These are phyloP conservation scores for Plasmopara muralis DNA, from an alignment of 352 stramenopile species.

Conservation along the genomic window DNA sequence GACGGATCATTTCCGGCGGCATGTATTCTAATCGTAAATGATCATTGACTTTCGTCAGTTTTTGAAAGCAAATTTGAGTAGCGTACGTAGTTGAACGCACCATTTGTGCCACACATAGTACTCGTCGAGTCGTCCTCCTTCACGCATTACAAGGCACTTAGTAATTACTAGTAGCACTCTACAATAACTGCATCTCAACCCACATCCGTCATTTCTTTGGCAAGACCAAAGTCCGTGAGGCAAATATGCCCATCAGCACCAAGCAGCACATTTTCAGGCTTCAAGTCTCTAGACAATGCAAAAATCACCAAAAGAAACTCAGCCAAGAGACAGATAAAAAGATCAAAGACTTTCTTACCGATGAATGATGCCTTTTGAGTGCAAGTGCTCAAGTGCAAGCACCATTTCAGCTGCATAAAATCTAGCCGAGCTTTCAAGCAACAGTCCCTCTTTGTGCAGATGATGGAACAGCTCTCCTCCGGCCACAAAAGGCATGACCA, in stretches of 20 bases:
- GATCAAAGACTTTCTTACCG: slow-evolving; percentile 20
- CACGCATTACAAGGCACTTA: slow-evolving; percentile 7
- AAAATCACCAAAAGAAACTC: slow-evolving; percentile 2
- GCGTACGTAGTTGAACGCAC: slow-evolving; percentile 16
- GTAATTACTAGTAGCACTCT: slow-evolving; percentile 7
- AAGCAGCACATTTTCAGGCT: slow-evolving; percentile 81
- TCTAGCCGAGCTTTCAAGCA: slow-evolving; percentile 62
- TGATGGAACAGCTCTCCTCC: slow-evolving; percentile 69
- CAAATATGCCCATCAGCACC: slow-evolving; percentile 78
- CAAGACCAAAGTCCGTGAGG: slow-evolving; percentile 81
- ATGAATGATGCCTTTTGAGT: slow-evolving; percentile 74
- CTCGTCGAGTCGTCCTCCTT: slow-evolving; percentile 69
- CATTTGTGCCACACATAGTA: slow-evolving; percentile 80
- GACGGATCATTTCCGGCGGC: slow-evolving; percentile 81
- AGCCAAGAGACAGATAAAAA: background rate
- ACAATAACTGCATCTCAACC: slow-evolving; percentile 2
- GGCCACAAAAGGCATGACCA: slow-evolving; percentile 75
- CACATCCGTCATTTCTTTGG: slow-evolving; percentile 72
- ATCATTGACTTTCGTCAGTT: background rate
- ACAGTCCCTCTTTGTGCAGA: slow-evolving; percentile 49
- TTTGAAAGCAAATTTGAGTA: too few relatives aligned
- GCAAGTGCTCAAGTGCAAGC: slow-evolving; percentile 69
- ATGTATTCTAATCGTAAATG: slow-evolving; percentile 60
- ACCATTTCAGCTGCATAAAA: slow-evolving; percentile 85
- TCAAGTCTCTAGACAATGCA: slow-evolving; percentile 49